Base-by-base conservation (phyloP, 2,329 filamentous ascomycete genomes). In the Berkeleyomyces rouxiae region DNA sequence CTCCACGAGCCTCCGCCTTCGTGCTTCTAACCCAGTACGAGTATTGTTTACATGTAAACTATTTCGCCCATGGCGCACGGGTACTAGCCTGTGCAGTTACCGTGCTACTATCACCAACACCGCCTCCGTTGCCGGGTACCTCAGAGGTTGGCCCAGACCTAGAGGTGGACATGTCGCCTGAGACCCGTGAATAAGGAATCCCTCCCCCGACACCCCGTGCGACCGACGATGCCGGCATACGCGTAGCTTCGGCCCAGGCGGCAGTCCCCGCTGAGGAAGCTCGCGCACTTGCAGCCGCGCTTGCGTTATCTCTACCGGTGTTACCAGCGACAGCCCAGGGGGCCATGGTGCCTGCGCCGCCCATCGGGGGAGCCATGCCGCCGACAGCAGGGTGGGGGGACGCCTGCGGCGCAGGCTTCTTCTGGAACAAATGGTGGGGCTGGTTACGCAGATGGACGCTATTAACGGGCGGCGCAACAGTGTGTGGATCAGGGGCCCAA, bases 401-500 rank as follows among this genome's bases (percentile, higher is more conserved):
- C 7, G n/a, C 42, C 23, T 3, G 13, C 31, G 36, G 37, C 23
- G 10, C 59, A 23, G 10, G 23, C 23, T 53, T 42, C 16, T 47
- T 61, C 40, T 53, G 39, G 46, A 57, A 55, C 47, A 57, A 3
- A 16, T 58, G 47, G 39, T 46, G 67, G 7, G 82, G 80, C 66
- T 84, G 82, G 67, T 77, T 83, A 16, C 74, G 72, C 69, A 82
- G 76, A 71, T 88, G 84, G 0, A 81, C 73, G 5, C 81, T 80
- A 33, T 76, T 70, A 5, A 74, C 69, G 0, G 79, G 78, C 51
- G 51, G 51, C 1, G 71, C 67, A 1, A 72, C 67, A 1, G 85
- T 84, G 61, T 81, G 75, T 0, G 85, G 85, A 69, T 90, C 85
- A 57, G 72, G 74, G 1, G 88, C 83, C 86, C 87, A 92, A 44